Evolutionary conservation across 2,329 filamentous ascomycete genomes (phyloP).

Genomic region (Alternaria brassicicola): DNA sequence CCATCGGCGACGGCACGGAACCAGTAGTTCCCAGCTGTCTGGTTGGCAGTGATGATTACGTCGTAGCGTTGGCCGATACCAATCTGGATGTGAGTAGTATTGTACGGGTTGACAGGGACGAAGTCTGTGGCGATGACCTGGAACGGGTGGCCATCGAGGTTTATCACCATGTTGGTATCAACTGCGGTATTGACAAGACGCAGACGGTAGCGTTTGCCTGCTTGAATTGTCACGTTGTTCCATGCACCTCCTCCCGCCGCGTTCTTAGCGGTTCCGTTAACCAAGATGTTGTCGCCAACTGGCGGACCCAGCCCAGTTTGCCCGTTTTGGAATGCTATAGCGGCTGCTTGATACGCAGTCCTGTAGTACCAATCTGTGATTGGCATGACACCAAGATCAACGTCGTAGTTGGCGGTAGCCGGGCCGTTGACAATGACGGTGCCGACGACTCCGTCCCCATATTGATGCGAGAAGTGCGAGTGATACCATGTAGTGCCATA

Average conservation of each 20-base stretch:
- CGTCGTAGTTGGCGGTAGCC: constrained; percentile 40
- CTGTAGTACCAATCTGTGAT: constrained; percentile 53
- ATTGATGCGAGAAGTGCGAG: constrained; percentile 51
- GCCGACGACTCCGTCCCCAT: constrained; percentile 51
- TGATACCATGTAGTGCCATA: constrained; percentile 50
- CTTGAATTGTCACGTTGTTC: constrained; percentile 34
- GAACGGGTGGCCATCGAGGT: constrained; percentile 41
- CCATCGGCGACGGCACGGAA: constrained; percentile 39
- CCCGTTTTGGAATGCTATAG: constrained; percentile 29
- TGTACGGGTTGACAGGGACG: constrained; percentile 41
- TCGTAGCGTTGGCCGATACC: constrained; percentile 50
- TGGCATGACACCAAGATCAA: constrained; percentile 34
- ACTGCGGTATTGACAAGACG: constrained; percentile 62
- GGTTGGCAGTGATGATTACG: constrained; percentile 44
- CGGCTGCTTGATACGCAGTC: constrained; percentile 38
- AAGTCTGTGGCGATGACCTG: constrained; percentile 43
- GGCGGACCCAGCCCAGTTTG: constrained; percentile 36
- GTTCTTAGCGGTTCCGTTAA: constrained; percentile 63
- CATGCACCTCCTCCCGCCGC: constrained; percentile 44
- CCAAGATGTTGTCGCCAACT: constrained; percentile 53
- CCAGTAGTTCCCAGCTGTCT: constrained; percentile 42
- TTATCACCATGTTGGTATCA: constrained; percentile 32
- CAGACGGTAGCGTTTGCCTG: constrained; percentile 60
- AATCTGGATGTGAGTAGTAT: constrained; percentile 47
- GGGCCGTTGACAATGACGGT: constrained; percentile 39